Percentiles rank a stretch among this genome's conserved stretches.
Evolutionary conservation across 257 asterid species (phyloP).

Genomic region (Jasminum sambac): DNA sequence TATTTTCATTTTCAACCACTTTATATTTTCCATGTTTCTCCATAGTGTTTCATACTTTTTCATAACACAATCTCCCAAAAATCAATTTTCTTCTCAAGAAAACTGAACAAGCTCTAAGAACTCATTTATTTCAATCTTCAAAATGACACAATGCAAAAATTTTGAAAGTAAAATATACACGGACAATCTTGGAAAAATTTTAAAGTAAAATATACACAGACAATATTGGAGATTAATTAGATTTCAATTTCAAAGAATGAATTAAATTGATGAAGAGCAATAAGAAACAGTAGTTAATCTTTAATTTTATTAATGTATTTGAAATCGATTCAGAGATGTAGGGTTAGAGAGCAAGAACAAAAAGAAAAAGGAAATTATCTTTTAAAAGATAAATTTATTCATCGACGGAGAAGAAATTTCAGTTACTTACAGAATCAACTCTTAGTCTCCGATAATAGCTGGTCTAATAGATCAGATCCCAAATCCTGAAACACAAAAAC

Average conservation of each 20-base stretch:
- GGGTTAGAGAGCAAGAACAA: not conserved
- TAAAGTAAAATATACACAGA: too few relatives aligned
- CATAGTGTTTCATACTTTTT: too few relatives aligned
- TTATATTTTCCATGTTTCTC: too few relatives aligned
- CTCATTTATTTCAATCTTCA: too few relatives aligned
- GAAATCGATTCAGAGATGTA: not conserved
- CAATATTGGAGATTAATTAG: too few relatives aligned
- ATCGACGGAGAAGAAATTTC: not conserved
- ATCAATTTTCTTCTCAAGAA: too few relatives aligned
- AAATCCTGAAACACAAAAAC: conserved; percentile 47
- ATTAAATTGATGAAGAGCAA: not conserved
- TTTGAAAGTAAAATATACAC: too few relatives aligned
- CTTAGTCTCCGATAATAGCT: conserved; percentile 16
- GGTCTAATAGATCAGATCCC: conserved; percentile 36
- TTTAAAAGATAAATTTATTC: not conserved
- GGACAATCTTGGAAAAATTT: too few relatives aligned
- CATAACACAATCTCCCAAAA: too few relatives aligned
- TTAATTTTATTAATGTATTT: not conserved
- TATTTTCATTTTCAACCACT: too few relatives aligned
- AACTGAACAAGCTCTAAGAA: too few relatives aligned
- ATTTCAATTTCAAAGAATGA: not conserved
- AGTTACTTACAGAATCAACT: conserved; percentile 1
- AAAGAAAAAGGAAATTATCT: not conserved
- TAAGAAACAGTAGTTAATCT: not conserved
- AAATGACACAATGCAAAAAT: too few relatives aligned